Evolutionary conservation across 495 filamentous ascomycete genomes (phyloP), one percentile per base, ranked within the genome.

Genomic region (Baudoinia panamericana): DNA sequence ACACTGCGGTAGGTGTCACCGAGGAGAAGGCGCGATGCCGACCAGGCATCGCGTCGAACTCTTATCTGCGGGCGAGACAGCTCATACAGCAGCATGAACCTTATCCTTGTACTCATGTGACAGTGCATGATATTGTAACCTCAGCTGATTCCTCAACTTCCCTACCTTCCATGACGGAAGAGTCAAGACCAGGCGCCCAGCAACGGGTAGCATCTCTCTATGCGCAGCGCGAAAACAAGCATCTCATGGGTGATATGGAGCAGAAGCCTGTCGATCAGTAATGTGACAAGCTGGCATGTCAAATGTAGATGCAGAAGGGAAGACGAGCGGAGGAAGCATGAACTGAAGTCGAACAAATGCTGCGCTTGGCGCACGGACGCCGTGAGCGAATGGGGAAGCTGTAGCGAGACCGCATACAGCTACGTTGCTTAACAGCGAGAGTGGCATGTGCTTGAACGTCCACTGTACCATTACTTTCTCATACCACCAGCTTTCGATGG

Each of bases 161-260:
- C 76, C 68, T 59, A 56, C 68, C 71, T 65, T 63, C 69, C 72
- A 56, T 61, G 71, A 80, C 62, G 72, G 73, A 9, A 69, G 62
- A 68, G 70, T 82, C 75, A 68, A 80, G 73, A 57, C 61, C 70
- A 70, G 76, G 78, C 75, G 78, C 78, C 78, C 78, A 84, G 78
- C 75, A 66, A 80, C 71, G 73, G 75, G 78, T 70, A 60, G 15
- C 51, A 23, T 48, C 53, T 17, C 43, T 82, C 74, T 82, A 57
- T 76, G 78, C 76, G 56, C 73, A 80, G 76, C 69, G 66, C 71
- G 68, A 78, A 73, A 78, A 75, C 76, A 76, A 10, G 59, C 61
- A 65, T 63, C 55, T 58, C 63, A 71, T 60, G 35, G 52, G 50
- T 45, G 56, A 55, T 36, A n/a, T n/a, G n/a, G n/a, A n/a, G 56